These are phyloP conservation scores for Xylariaceae sp. DNA, from an alignment of 2,329 filamentous ascomycete genomes.

Conservation along the genomic window DNA sequence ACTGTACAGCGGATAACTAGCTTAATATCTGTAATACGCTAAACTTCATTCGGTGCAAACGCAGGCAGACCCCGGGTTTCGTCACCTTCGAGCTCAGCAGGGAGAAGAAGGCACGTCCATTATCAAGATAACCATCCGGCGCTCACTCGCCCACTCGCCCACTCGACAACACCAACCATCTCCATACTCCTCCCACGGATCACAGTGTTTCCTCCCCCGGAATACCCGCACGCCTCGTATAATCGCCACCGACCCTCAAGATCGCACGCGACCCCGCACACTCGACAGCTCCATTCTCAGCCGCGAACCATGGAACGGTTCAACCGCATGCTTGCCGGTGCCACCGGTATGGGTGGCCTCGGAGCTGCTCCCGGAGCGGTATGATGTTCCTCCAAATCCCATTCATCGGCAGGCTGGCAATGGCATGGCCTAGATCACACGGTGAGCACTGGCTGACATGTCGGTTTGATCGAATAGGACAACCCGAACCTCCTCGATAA, in stretches of 20 bases:
- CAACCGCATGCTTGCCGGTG: conserved; percentile 77
- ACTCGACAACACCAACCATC: not conserved
- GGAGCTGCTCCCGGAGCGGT: conserved; percentile 59
- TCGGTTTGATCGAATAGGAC: conserved; percentile 55
- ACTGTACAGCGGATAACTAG: no score
- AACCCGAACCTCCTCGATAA: conserved; percentile 93
- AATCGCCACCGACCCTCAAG: not conserved
- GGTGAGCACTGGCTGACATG: not conserved
- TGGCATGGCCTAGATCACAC: not conserved
- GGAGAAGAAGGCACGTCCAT: not conserved
- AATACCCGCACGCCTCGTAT: not conserved
- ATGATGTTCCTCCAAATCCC: conserved; percentile 33
- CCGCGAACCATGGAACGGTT: conserved; percentile 74
- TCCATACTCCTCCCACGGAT: not conserved
- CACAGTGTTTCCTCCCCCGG: not conserved
- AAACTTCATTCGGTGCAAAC: not conserved
- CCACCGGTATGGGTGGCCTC: conserved; percentile 62
- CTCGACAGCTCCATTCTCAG: conserved; percentile 10
- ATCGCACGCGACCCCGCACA: not conserved
- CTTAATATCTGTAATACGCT: not conserved
- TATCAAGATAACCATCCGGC: not conserved
- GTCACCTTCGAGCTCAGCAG: conserved; percentile 15
- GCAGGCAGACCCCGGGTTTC: conserved; percentile 24
- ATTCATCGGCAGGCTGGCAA: not conserved
- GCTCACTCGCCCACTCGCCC: not conserved